These are phyloP conservation scores for Penicillium subrubescens DNA, from an alignment of 495 filamentous ascomycete genomes.

Conservation along the genomic window DNA sequence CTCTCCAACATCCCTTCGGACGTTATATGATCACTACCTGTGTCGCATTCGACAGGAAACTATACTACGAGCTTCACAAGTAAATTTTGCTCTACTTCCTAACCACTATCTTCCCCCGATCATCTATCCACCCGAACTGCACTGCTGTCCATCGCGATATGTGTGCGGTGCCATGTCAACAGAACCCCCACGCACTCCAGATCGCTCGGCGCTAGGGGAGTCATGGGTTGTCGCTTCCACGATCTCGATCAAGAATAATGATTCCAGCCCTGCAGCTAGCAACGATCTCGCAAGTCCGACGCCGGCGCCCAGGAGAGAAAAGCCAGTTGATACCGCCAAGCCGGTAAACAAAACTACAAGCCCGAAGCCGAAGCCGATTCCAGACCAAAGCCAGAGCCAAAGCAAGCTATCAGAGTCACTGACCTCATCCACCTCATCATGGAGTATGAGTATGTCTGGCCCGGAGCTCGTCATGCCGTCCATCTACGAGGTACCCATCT, in stretches of 20 bases:
- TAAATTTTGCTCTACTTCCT: neutral
- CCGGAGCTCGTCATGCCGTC: constrained; percentile 53
- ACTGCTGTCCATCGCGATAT: constrained; percentile 13
- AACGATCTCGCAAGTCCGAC: constrained; percentile 9
- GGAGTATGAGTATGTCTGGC: constrained; percentile 35
- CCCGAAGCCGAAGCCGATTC: neutral
- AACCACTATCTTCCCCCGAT: neutral
- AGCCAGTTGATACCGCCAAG: neutral
- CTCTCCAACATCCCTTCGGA: neutral
- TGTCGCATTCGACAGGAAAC: neutral
- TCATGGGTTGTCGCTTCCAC: constrained; percentile 44
- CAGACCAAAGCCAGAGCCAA: neutral
- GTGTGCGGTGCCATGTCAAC: constrained; percentile 31
- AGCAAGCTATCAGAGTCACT: constrained; percentile 29
- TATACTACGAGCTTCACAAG: neutral
- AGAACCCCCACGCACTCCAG: constrained; percentile 21
- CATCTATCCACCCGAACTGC: neutral
- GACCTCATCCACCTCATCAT: constrained; percentile 32
- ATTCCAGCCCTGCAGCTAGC: neutral
- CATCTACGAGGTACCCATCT: constrained; percentile 40
- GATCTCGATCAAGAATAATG: constrained; percentile 15
- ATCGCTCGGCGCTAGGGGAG: constrained; percentile 37
- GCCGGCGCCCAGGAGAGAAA: constrained; percentile 2
- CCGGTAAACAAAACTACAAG: neutral
- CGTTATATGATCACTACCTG: neutral